Percentiles rank a stretch among this genome's conserved stretches.
phyloP scores from a whole-genome alignment of 148 eudicot species.

The Cornus florida region DNA sequence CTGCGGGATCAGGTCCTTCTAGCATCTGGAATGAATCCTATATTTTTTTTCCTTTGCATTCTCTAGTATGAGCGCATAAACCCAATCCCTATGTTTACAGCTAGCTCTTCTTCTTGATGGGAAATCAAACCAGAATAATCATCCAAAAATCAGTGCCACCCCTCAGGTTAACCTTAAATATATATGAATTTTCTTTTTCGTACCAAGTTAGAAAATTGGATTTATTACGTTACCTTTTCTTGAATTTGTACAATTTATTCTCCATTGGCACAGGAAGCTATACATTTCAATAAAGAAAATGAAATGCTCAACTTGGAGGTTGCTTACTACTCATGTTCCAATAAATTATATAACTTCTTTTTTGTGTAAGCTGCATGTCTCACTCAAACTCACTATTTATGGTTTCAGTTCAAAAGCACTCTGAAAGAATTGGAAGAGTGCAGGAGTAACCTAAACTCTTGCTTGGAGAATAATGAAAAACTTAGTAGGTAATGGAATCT shows the following conservation, averaged over 20 bases:
- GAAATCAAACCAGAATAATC: constrained; percentile 38
- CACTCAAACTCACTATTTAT: constrained; percentile 19
- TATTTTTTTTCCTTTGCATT: background rate
- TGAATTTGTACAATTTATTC: constrained; percentile 6
- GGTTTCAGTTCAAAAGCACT: constrained; percentile 48
- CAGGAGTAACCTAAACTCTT: constrained; percentile 59
- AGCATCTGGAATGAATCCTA: background rate
- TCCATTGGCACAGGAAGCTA: constrained; percentile 36
- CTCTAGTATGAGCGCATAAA: background rate
- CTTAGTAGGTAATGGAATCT: constrained; percentile 51
- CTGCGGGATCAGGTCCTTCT: constrained; percentile 74
- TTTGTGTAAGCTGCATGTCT: constrained; percentile 3
- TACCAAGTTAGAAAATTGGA: background rate
- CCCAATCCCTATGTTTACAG: constrained; percentile 33
- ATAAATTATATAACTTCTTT: background rate
- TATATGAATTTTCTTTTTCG: background rate
- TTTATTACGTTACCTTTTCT: background rate
- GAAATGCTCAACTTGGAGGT: constrained; percentile 55
- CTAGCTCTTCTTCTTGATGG: constrained; percentile 52
- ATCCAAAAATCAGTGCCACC: constrained; percentile 24
- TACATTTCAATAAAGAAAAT: constrained; percentile 24
- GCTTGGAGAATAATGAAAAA: constrained; percentile 59
- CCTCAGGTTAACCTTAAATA: constrained; percentile 35
- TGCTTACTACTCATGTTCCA: background rate
- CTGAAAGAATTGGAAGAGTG: constrained; percentile 59